Base-by-base conservation (phyloP, 2,329 filamentous ascomycete genomes). In the Fusarium sp. region DNA sequence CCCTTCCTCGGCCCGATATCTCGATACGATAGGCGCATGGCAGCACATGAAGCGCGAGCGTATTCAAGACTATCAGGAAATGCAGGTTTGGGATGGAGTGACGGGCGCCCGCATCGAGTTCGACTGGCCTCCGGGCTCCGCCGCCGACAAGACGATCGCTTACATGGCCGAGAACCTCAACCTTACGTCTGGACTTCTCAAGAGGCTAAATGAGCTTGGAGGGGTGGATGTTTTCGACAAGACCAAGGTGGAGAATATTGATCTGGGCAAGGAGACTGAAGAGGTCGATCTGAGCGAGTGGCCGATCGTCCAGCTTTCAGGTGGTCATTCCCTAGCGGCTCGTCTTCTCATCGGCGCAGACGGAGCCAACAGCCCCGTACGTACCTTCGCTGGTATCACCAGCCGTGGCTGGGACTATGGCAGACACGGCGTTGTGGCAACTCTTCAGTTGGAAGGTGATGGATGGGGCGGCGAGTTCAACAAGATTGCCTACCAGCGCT, bases 21-120 rank as follows among this genome's bases (percentile, higher is more conserved):
- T 98, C 72, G 88, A 94, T 80, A 86, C 89, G 6, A 97, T 97
- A 70, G 97, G 96, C 38, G 95, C 93, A 59, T 98, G 96, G 97
- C 80, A 87, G 8, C 91, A 97, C 80, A 86, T 98, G 70, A 89
- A 94, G 75, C 85, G 87, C 47, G 86, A 90, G 7, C 91, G 97
- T 35, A 90, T 97, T 37, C 95, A 98, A 85, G 89, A 92, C 1
- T 99, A 98, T 82, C 92, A 97, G 69, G 94, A 96, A 78, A 99
- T 99, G 97, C 93, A 98, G 82, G 97, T 98, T 35, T 99, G 97
- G 97, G 97, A 99, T 82, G 97, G 96, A 71, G 90, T 98, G 66
- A 94, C 93, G 45, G 95, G 91, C 68, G 94, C 95, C 38, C 90
- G 92, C 76, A 97, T 99, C 81, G 93, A 94, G 76, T 99, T 99